Percentiles rank a stretch among this genome's conserved stretches.
Conservation (phyloP, 2,329 filamentous ascomycete species). For the Apiospora pterosperma region DNA sequence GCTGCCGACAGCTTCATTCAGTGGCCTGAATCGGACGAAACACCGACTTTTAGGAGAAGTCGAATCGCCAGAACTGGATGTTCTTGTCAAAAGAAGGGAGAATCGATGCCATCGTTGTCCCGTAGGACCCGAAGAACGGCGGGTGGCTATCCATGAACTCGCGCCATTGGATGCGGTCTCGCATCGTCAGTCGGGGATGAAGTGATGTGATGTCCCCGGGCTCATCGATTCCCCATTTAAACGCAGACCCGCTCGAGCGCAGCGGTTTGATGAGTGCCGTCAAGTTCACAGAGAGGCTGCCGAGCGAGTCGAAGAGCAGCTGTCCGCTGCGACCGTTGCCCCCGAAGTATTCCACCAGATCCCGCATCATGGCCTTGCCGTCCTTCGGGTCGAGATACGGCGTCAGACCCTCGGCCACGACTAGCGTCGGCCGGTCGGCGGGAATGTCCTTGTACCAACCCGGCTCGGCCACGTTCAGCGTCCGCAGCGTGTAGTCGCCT, state of each 20-base stretch:
- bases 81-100: conserved; percentile 9
- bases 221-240: conserved; percentile 7
- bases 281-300: conserved; percentile 4
- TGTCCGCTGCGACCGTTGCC: neutral
- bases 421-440: conserved; percentile 14
- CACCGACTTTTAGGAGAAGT: neutral
- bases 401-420: conserved; percentile 21
- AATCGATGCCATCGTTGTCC: conserved; percentile 2
- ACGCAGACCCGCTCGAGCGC: conserved; percentile 3
- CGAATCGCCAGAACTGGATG: conserved; percentile 9
- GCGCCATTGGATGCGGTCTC: conserved; percentile 3
- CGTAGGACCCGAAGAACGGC: conserved; percentile 8
- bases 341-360: conserved; percentile 7
- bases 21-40: neutral
- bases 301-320: conserved; percentile 5
- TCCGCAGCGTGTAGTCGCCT: conserved; percentile 10
- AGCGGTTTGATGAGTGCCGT: conserved; percentile 5
- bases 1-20: neutral
- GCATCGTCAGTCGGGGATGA: conserved; percentile 1
- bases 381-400: conserved; percentile 16
- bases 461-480: conserved; percentile 14
- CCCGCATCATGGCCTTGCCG: conserved; percentile 11
- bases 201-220: neutral
- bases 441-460: conserved; percentile 17
- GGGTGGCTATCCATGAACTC: conserved; percentile 9